Evolutionary conservation across 2,329 filamentous ascomycete species (phyloP), one percentile per base, ranked within the genome.

Genomic region (Arthrobotrys pseudoclavata): DNA sequence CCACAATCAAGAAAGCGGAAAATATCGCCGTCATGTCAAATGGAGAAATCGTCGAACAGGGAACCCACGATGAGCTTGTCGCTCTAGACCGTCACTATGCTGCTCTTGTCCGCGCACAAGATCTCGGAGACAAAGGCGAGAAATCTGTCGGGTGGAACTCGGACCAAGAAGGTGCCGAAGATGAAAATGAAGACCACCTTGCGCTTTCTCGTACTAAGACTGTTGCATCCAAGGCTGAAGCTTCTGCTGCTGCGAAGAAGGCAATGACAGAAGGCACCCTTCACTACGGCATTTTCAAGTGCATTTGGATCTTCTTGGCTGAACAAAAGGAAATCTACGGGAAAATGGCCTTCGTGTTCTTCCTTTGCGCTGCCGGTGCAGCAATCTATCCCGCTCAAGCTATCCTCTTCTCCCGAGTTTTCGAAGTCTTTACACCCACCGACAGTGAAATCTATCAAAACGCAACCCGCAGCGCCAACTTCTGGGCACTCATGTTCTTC

Each of bases 1-100:
- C 90, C 0, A 94, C 91, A 0, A 91, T 93, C 81, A 91, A 90
- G 82, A 89, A 91, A 79, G 92, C 93, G 2, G 91, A 96, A 81
- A 88, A 89, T 42, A 96, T 96, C 67, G 85, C 94, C 6, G 93
- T 96, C 0, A 83, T 96, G 66, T 87, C 91, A 60, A 88, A 91
- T 80, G 93, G 93, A 1, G 84, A 86, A 64, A 88, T 93, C 0
- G 87, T 91, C 7, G 92, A 97, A 83, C 85, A 90, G 80, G 93
- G 93, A 0, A 93, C 88, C 0, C 93, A 97, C 79, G 88, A 93
- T 5, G 87, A 89, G 50, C 87, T 97, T 0, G 85, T 96, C 0
- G 83, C 85, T 2, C 85, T 89, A 3, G 85, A 84, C 37, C 86
- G 91, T 0, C 86, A 91, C 18, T 95, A 95, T 81, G 87, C 87